These are phyloP conservation scores for Dothidotthia symphoricarpi DNA, from an alignment of 2,329 filamentous ascomycete genomes.

Conservation along the genomic window DNA sequence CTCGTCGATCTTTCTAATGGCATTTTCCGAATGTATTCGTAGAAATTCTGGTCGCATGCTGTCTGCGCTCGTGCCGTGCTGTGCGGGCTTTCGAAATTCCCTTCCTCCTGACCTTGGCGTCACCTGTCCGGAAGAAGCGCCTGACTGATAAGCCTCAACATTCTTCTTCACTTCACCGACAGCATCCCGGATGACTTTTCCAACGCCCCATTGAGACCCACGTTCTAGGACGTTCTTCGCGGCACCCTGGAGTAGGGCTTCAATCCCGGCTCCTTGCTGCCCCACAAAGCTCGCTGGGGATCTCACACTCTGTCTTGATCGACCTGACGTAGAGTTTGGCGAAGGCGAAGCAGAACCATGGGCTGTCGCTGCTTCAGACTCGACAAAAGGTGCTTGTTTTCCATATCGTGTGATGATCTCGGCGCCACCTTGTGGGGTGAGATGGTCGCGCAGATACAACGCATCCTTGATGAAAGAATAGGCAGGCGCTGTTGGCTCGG, in stretches of 20 bases:
- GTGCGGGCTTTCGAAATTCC: slow-evolving; percentile 35
- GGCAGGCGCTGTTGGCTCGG: slow-evolving; percentile 63
- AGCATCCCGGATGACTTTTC: slow-evolving; percentile 76
- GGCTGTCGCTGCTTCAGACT: slow-evolving; percentile 24
- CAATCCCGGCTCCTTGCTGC: slow-evolving; percentile 51
- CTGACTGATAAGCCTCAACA: slow-evolving; percentile 62
- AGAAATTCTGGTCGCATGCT: slow-evolving; percentile 19
- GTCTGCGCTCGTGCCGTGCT: slow-evolving; percentile 18
- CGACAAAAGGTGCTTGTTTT: slow-evolving; percentile 37
- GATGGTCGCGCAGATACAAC: slow-evolving; percentile 67
- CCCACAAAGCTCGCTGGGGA: slow-evolving; percentile 30
- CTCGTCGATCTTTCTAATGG: slow-evolving; percentile 31
- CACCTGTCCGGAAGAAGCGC: slow-evolving; percentile 26
- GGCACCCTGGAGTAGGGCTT: slow-evolving; percentile 71
- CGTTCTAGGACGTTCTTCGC: slow-evolving; percentile 71
- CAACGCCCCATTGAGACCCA: slow-evolving; percentile 74
- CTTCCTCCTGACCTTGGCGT: slow-evolving; percentile 37
- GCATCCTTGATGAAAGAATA: slow-evolving; percentile 85
- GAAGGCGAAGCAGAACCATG: slow-evolving; percentile 18
- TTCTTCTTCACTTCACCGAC: slow-evolving; percentile 77
- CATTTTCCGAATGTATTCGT: slow-evolving; percentile 22
- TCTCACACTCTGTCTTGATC: slow-evolving; percentile 26
- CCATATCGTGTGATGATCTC: slow-evolving; percentile 71
- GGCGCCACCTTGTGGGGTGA: slow-evolving; percentile 61
- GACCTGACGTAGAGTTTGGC: slow-evolving; percentile 23